These are phyloP conservation scores for Ogataea trehalophila DNA, from an alignment of 805 yeast species.

Conservation along the genomic window DNA sequence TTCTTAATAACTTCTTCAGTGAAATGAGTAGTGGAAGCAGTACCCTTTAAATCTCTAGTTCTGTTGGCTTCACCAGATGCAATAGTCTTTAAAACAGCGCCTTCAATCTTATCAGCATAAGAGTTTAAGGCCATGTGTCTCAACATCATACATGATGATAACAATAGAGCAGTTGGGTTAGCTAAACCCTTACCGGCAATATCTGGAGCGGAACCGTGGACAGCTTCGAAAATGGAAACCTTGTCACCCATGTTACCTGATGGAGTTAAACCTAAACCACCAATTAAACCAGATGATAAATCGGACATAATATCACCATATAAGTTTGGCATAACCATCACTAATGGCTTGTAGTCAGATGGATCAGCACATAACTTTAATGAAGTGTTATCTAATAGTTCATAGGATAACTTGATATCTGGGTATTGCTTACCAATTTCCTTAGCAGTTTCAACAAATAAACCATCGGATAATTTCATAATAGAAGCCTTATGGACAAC, in stretches of 20 bases:
- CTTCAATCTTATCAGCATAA: slow-evolving; percentile 81
- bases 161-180: slow-evolving; percentile 95
- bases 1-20: slow-evolving; percentile 85
- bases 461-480: slow-evolving; percentile 97
- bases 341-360: slow-evolving; percentile 76
- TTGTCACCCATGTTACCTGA: slow-evolving; percentile 99
- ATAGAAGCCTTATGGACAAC: slow-evolving; percentile 98
- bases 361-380: slow-evolving; percentile 89
- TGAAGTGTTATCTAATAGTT: slow-evolving; percentile 93
- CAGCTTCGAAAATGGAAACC: slow-evolving; percentile 98
- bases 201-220: slow-evolving; percentile 99
- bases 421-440: slow-evolving; percentile 91
- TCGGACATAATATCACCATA: slow-evolving; percentile 99
- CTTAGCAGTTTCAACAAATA: slow-evolving; percentile 87
- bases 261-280: slow-evolving; percentile 98
- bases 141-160: slow-evolving; percentile 98
- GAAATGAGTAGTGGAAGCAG: slow-evolving; percentile 83
- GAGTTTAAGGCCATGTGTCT: slow-evolving; percentile 91
- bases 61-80: slow-evolving; percentile 95
- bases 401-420: slow-evolving; percentile 75
- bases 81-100: slow-evolving; percentile 81
- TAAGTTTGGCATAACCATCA: slow-evolving; percentile 96
- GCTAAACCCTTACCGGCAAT: slow-evolving; percentile 99
- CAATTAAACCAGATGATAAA: slow-evolving; percentile 94
- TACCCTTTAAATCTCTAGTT: slow-evolving; percentile 94